Conservation (phyloP, 1,139 yeast genomes). For the Pichia sp. region DNA sequence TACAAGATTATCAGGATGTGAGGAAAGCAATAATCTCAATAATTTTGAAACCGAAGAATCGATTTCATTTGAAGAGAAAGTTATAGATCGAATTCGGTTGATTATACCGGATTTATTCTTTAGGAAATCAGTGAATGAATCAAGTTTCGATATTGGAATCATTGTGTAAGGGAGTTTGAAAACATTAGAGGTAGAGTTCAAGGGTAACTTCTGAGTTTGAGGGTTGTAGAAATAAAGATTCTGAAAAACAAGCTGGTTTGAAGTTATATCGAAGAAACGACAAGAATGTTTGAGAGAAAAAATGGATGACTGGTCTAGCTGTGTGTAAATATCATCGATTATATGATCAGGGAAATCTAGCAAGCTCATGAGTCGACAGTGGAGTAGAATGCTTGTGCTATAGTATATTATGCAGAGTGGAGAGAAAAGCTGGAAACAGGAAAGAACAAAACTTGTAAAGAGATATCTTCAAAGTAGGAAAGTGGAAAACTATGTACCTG, state of each 20-base stretch:
- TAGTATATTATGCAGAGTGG: background rate
- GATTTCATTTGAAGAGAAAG: background rate
- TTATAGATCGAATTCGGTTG: background rate
- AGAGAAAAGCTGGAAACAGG: background rate
- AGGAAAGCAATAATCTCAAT: background rate
- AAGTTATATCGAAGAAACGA: background rate
- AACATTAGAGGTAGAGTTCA: background rate
- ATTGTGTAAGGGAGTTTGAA: background rate
- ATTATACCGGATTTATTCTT: background rate
- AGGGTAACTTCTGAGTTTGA: background rate
- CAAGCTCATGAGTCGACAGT: constrained; percentile 4
- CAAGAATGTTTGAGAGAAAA: constrained; percentile 5
- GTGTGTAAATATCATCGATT: constrained; percentile 4
- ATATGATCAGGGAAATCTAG: constrained; percentile 10
- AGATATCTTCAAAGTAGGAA: no score
- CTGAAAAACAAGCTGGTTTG: constrained; percentile 2
- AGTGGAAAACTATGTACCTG: no score
- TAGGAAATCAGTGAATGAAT: background rate
- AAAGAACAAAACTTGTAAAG: background rate
- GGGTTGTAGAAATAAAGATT: constrained; percentile 8
- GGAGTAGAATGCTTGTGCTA: no score
- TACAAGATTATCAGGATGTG: background rate
- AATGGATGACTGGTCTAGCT: constrained; percentile 1
- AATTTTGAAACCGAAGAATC: background rate
- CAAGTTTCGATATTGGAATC: constrained; percentile 2